These are phyloP conservation scores for Pythium catenulatum DNA, from an alignment of 352 stramenopile genomes.

Conservation along the genomic window DNA sequence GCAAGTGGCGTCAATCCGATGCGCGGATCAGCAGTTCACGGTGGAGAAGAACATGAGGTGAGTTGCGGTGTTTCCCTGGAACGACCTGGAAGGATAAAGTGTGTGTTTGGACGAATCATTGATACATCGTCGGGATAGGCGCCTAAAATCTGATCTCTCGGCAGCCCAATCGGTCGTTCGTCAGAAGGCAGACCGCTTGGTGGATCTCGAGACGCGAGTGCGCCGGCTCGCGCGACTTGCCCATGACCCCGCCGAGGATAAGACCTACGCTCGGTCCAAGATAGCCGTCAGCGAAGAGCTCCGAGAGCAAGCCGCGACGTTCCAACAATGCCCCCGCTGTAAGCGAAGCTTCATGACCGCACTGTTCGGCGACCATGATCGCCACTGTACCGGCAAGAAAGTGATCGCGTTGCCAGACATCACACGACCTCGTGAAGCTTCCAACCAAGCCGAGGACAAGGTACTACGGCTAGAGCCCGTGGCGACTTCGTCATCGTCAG, in stretches of 20 bases:
- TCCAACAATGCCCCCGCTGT: constrained; percentile 64
- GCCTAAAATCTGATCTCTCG: constrained; percentile 67
- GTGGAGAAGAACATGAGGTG: constrained; percentile 75
- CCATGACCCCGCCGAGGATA: constrained; percentile 66
- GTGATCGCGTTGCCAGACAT: constrained; percentile 27
- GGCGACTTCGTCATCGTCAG: not conserved
- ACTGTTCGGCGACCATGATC: constrained; percentile 62
- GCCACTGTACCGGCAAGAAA: constrained; percentile 49
- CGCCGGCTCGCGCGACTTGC: constrained; percentile 69
- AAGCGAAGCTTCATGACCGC: constrained; percentile 62
- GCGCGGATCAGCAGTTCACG: constrained; percentile 78
- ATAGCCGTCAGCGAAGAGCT: constrained; percentile 67
- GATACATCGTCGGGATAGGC: constrained; percentile 40
- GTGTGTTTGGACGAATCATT: not conserved
- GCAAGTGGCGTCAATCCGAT: constrained; percentile 67
- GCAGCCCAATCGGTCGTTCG: constrained; percentile 69
- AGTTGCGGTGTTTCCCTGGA: no score
- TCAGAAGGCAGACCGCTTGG: constrained; percentile 71
- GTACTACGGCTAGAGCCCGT: not conserved
- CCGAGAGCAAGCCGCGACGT: constrained; percentile 58
- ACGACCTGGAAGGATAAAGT: no score
- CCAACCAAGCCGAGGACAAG: constrained; percentile 9
- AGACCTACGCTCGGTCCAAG: constrained; percentile 70
- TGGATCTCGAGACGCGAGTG: constrained; percentile 73
- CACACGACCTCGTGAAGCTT: not conserved